phyloP scores from a whole-genome alignment of 805 yeast genomes.

The Maudiozyma serrabonitensis region DNA sequence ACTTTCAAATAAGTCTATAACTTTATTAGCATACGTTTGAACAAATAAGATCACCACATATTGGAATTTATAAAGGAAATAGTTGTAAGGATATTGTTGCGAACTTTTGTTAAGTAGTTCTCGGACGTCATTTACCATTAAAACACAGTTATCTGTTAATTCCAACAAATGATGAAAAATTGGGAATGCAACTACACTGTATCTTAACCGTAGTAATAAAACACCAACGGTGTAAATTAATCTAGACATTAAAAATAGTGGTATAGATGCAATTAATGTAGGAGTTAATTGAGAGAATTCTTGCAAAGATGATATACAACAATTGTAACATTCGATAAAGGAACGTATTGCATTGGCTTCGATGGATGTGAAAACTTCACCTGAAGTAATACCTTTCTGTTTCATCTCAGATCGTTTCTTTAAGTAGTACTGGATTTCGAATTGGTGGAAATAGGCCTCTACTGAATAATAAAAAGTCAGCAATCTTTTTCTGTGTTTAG shows the following conservation, averaged over 20 bases:
- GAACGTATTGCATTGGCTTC: slow-evolving; percentile 24
- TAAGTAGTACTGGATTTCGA: slow-evolving; percentile 29
- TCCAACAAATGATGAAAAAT: slow-evolving; percentile 34
- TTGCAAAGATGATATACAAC: slow-evolving; percentile 43
- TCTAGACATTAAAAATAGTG: slow-evolving; percentile 47
- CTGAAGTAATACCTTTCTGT: not conserved
- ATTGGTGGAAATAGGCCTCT: slow-evolving; percentile 59
- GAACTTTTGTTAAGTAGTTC: slow-evolving; percentile 22
- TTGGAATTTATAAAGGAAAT: slow-evolving; percentile 43
- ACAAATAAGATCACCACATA: slow-evolving; percentile 49
- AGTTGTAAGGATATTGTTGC: slow-evolving; percentile 35
- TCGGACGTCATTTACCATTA: slow-evolving; percentile 19
- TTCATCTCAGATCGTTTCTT: slow-evolving; percentile 8
- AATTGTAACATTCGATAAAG: slow-evolving; percentile 41
- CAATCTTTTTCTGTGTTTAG: slow-evolving; percentile 32
- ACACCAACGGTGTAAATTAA: slow-evolving; percentile 58
- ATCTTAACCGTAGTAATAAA: slow-evolving; percentile 44
- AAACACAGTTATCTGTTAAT: slow-evolving; percentile 39
- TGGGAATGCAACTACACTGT: slow-evolving; percentile 45
- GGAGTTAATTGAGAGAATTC: slow-evolving; percentile 38
- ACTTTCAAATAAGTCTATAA: slow-evolving; percentile 22
- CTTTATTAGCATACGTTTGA: slow-evolving; percentile 52
- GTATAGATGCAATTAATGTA: slow-evolving; percentile 44
- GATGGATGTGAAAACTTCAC: not conserved
- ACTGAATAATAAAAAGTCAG: slow-evolving; percentile 50